These are phyloP conservation scores for Odonthalia washingtoniensis DNA, from an alignment of 31 red algal genomes.

Conservation along the genomic window DNA sequence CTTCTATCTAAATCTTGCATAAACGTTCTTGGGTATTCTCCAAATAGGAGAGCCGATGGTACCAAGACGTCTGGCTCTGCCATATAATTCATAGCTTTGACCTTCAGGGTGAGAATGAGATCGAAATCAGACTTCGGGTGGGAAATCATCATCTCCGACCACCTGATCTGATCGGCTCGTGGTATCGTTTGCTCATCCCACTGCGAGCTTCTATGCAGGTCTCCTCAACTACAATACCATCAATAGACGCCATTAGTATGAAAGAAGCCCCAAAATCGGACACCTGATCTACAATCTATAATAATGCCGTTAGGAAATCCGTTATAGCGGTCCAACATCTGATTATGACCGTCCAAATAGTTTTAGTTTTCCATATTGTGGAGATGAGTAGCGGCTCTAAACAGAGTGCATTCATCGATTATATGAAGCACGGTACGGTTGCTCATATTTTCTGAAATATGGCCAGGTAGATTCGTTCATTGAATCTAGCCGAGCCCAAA, in stretches of 20 bases:
- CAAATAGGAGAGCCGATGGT: conserved; percentile 47
- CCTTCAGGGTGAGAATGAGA: not conserved
- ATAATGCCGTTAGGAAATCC: conserved; percentile 34
- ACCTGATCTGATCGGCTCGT: conserved; percentile 11
- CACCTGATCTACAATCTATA: conserved; percentile 38
- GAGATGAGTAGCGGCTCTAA: conserved; percentile 18
- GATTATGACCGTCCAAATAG: not conserved
- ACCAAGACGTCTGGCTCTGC: conserved; percentile 34
- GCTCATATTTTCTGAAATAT: not conserved
- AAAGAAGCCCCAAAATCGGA: conserved; percentile 32
- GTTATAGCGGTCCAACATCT: conserved; percentile 31
- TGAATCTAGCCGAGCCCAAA: no score
- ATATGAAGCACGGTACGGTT: conserved; percentile 42
- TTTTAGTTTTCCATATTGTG: not conserved
- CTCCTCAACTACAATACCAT: conserved; percentile 24
- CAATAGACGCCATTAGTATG: not conserved
- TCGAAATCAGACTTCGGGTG: not conserved
- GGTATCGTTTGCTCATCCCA: conserved; percentile 50
- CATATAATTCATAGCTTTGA: conserved; percentile 49
- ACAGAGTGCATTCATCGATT: conserved; percentile 31
- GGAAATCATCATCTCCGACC: conserved; percentile 38
- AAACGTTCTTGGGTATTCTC: no score
- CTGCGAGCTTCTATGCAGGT: no score
- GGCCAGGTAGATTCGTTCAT: conserved; percentile 1
- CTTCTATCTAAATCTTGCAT: not conserved